phyloP scores from a whole-genome alignment of 352 stramenopile genomes.

The Pythium biforme region DNA sequence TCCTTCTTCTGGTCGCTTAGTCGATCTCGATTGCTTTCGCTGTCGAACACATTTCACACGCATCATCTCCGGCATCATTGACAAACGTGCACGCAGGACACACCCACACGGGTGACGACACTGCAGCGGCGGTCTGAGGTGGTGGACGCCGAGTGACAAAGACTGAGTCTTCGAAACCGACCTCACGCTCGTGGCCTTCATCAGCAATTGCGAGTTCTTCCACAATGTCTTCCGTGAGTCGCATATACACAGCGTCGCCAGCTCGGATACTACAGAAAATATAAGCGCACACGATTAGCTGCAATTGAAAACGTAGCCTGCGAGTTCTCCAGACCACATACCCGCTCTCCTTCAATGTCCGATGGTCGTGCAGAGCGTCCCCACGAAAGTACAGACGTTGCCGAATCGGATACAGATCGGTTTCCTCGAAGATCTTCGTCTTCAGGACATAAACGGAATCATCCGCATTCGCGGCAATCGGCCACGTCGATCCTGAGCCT shows the following conservation, averaged over 20 bases:
- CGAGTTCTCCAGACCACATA: slow-evolving; percentile 24
- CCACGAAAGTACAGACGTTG: slow-evolving; percentile 75
- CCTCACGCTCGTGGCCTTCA: slow-evolving; percentile 51
- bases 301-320: neutral
- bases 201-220: slow-evolving; percentile 62
- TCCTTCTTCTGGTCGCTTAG: slow-evolving; percentile 9
- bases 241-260: slow-evolving; percentile 73
- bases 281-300: neutral
- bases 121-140: neutral
- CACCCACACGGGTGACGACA: slow-evolving; percentile 50
- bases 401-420: slow-evolving; percentile 61
- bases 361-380: slow-evolving; percentile 46
- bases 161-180: slow-evolving; percentile 73
- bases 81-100: slow-evolving; percentile 73
- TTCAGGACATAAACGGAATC: slow-evolving; percentile 81
- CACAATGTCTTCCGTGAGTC: slow-evolving; percentile 50
- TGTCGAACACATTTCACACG: slow-evolving; percentile 73
- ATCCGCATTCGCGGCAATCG: slow-evolving; percentile 49
- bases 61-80: slow-evolving; percentile 53
- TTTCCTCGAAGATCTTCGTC: slow-evolving; percentile 70
- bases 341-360: slow-evolving; percentile 64
- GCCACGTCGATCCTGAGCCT: slow-evolving; percentile 47
- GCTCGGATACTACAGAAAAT: slow-evolving; percentile 56
- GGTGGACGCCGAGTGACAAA: slow-evolving; percentile 36
- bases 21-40: slow-evolving; percentile 41